These are phyloP conservation scores for Pichia paraexigua DNA, from an alignment of 805 yeast species.

Conservation along the genomic window DNA sequence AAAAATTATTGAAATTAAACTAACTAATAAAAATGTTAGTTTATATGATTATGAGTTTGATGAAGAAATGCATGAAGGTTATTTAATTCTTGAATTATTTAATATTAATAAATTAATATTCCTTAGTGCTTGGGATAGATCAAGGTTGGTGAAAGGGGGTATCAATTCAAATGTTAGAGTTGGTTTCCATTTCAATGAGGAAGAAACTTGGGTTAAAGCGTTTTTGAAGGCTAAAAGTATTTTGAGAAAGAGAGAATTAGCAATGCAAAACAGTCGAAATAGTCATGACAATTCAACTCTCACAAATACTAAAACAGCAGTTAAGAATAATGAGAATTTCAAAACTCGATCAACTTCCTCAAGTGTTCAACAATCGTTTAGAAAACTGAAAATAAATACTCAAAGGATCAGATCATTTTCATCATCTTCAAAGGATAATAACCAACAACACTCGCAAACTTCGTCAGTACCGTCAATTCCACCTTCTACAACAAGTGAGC, in stretches of 20 bases:
- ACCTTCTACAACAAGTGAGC: not conserved
- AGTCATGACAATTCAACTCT: not conserved
- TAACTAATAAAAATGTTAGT: constrained; percentile 49
- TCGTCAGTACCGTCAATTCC: not conserved
- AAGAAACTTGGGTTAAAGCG: constrained; percentile 63
- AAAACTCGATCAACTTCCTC: not conserved
- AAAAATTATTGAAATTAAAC: constrained; percentile 31
- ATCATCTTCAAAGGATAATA: not conserved
- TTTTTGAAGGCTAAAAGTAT: constrained; percentile 58
- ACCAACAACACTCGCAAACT: not conserved
- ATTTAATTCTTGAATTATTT: constrained; percentile 54
- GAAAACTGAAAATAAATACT: constrained; percentile 5
- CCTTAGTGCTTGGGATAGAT: constrained; percentile 36
- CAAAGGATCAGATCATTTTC: constrained; percentile 5
- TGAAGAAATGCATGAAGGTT: constrained; percentile 49
- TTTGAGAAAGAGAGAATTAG: constrained; percentile 27
- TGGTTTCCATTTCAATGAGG: constrained; percentile 37
- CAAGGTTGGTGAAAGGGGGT: constrained; percentile 26
- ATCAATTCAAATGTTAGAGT: constrained; percentile 27
- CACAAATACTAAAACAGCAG: not conserved
- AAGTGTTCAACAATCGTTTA: constrained; percentile 6
- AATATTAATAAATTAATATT: constrained; percentile 52
- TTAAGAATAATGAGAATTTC: not conserved
- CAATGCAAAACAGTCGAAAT: not conserved
- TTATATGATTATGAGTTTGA: constrained; percentile 78